Base-by-base conservation (phyloP, 179 eudicot species). In the Nepenthes alata region DNA sequence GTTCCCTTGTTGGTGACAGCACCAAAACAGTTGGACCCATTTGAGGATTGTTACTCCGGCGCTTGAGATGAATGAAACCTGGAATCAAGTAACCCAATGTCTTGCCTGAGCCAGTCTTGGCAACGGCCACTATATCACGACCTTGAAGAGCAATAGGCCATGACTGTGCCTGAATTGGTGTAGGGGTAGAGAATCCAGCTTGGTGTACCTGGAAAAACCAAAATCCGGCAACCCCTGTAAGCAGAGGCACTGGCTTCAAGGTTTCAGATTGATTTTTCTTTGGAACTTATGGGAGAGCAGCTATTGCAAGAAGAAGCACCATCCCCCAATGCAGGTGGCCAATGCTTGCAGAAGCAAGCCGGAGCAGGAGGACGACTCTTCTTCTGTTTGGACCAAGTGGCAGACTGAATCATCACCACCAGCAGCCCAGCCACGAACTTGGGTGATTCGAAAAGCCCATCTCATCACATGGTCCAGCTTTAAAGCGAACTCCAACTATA, bases 91-190 rank as follows among this genome's bases (percentile, higher is more conserved):
- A 94, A 47, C 99, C 99, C 81, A 94, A 77, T 14, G 99, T 94
- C 75, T 94, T 90, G 53, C 99, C 99, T 12, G 97, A 94, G 56
- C 99, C 99, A 2, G 99, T 94, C 81, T 94, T 94, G 49, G 99
- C 99, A 79, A 94, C 79, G 16, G 99, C 99, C 64, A 94, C 99
- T 55, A 94, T 85, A 68, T 90, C 97, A 57, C 85, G 84, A 48
- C 85, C 85, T 76, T 90, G 88, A 62, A 90, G 72, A 67, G 96
- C 99, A 74, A 94, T 80, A 13, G 99, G 97, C 99, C 99, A 94
- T 55, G 99, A 87, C 38, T 94, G 99, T 16, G 99, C 97, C 78
- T 94, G 99, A 50, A 94, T 94, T 45, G 99, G 97, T 11, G 99
- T 90, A 68, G 99, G 99, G 52, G 89, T 78, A 62, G 97, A 73